Conservation (phyloP, 2,329 filamentous ascomycete species). For the Shiraia sp. region DNA sequence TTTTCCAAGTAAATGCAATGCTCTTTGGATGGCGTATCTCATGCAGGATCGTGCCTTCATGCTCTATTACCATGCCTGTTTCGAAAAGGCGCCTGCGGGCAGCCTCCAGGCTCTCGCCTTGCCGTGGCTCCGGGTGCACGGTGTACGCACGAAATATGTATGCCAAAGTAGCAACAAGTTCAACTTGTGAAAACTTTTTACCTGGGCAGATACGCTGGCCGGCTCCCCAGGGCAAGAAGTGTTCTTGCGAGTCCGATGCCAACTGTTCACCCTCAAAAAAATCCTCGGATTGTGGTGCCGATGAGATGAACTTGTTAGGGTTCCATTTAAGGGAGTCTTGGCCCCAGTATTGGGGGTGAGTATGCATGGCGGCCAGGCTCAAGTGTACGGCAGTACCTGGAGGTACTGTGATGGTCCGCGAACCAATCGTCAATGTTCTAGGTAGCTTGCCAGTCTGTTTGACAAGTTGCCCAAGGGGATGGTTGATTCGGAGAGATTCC, state of each 20-base stretch:
- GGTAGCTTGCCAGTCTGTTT: constrained; percentile 6
- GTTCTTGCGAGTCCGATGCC: constrained; percentile 8
- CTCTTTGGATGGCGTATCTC: constrained; percentile 12
- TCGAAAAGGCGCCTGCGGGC: constrained; percentile 9
- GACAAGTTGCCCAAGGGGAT: constrained; percentile 9
- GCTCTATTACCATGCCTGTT: constrained; percentile 9
- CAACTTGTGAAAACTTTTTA: constrained; percentile 25
- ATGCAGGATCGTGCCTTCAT: constrained; percentile 12
- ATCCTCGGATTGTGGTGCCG: neutral
- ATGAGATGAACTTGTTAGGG: constrained; percentile 23
- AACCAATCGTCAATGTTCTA: constrained; percentile 6
- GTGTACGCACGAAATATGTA: constrained; percentile 15
- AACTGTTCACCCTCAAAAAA: constrained; percentile 15
- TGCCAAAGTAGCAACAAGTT: constrained; percentile 20
- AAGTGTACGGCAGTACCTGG: constrained; percentile 17
- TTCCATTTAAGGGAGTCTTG: constrained; percentile 24
- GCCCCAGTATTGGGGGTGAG: constrained; percentile 35
- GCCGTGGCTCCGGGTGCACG: constrained; percentile 9
- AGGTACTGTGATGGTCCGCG: constrained; percentile 6
- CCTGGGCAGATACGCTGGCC: constrained; percentile 24
- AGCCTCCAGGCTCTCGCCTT: constrained; percentile 11
- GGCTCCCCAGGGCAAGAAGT: constrained; percentile 17
- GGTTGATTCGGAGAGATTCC: constrained; percentile 14
- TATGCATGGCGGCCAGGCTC: constrained; percentile 29
- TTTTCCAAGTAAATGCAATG: constrained; percentile 6